A percentile compares a stretch with the other conserved stretches of the same genome.
phyloP scores from a whole-genome alignment of 2,329 filamentous ascomycete genomes.

The Aspergillus neotritici region DNA sequence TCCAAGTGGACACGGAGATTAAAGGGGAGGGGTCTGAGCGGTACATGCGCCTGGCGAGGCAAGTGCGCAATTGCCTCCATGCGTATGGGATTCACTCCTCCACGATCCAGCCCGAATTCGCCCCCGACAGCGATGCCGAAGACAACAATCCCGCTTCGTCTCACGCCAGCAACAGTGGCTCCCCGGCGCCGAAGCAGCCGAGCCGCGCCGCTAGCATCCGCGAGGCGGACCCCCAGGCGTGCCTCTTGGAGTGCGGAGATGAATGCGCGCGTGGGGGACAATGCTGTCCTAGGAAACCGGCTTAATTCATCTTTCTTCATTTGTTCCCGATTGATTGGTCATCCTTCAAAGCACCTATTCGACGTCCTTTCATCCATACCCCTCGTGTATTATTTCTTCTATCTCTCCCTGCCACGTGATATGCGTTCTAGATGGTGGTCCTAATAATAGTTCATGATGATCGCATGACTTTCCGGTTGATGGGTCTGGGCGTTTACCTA shows the following conservation, averaged over 20 bases:
- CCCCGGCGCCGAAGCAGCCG: slow-evolving; percentile 15
- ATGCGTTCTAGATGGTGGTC: no score
- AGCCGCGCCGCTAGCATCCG: slow-evolving; percentile 35
- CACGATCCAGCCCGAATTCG: slow-evolving; percentile 90
- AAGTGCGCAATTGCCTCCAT: slow-evolving; percentile 82
- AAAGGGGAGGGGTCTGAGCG: slow-evolving; percentile 68
- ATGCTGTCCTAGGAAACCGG: slow-evolving; percentile 37
- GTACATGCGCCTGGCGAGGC: slow-evolving; percentile 85
- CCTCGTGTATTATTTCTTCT: not conserved
- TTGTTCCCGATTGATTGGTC: not conserved
- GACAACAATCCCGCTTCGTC: slow-evolving; percentile 21
- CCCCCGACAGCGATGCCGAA: slow-evolving; percentile 33
- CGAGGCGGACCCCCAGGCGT: slow-evolving; percentile 35
- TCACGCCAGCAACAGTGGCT: slow-evolving; percentile 14
- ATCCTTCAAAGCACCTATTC: slow-evolving; percentile 2
- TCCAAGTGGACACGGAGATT: slow-evolving; percentile 86
- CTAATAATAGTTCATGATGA: no score
- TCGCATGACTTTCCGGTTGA: no score
- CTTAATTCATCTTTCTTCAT: slow-evolving; percentile 10
- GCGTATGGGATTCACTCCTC: slow-evolving; percentile 94
- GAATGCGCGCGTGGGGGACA: slow-evolving; percentile 38
- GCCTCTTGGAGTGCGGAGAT: slow-evolving; percentile 45
- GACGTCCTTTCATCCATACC: slow-evolving; percentile 6
- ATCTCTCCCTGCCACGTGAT: no score
- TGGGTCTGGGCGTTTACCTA: no score